These are phyloP conservation scores for Camellia oleifera DNA, from an alignment of 179 eudicot species.

Conservation along the genomic window DNA sequence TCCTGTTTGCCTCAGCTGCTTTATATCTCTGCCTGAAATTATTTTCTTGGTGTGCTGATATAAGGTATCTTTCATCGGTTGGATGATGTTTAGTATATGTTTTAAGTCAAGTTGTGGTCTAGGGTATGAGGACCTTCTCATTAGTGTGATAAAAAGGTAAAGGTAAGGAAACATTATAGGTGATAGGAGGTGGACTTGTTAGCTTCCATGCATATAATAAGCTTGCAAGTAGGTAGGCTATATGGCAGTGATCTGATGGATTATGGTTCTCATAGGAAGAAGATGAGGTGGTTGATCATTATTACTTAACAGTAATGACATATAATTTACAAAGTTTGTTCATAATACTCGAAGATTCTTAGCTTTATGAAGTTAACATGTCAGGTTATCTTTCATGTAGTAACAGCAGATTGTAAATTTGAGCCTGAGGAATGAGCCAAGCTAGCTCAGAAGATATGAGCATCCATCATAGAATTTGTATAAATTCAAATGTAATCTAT, in stretches of 20 bases:
- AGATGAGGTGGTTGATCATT: background rate
- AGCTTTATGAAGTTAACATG: background rate
- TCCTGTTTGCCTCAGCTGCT: background rate
- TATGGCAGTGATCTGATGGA: background rate
- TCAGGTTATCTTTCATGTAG: background rate
- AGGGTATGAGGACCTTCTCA: background rate
- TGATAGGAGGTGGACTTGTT: background rate
- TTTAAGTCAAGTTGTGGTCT: background rate
- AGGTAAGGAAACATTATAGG: background rate
- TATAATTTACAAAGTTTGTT: background rate
- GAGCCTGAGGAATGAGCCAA: background rate
- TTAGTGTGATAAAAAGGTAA: background rate
- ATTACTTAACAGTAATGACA: background rate
- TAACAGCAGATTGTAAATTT: background rate
- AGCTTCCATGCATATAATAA: background rate
- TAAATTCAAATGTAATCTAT: background rate
- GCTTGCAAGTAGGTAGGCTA: background rate
- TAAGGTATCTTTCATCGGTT: background rate
- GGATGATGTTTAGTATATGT: background rate
- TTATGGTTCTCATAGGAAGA: background rate
- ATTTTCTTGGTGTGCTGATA: background rate
- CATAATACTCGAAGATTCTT: background rate
- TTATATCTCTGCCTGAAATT: background rate
- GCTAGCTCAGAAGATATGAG: background rate
- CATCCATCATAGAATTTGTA: background rate